Base-by-base conservation (phyloP, 371 early-diverging fungal species). In the Mortierella sp. region DNA sequence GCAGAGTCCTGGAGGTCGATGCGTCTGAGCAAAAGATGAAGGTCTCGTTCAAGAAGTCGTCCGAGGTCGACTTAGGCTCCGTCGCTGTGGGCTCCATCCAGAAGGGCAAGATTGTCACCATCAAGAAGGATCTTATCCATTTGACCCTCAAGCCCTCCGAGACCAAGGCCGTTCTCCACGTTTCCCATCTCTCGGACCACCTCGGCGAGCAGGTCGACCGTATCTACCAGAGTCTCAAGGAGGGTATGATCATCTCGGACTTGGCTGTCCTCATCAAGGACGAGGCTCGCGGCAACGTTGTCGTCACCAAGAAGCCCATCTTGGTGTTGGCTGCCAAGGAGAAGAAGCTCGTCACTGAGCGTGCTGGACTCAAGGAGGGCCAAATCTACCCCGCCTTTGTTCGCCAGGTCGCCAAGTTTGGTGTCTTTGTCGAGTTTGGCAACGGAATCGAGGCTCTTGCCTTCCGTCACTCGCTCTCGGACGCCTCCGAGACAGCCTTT, bases 171-270 rank as follows among this genome's bases (percentile, higher is more conserved):
- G 68, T 85, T 52, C 80, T 95, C 40, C 68, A 84, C 14, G 85
- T 88, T 47, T 70, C 80, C n/a, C 95, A 95, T 73, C 75, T 94
- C 11, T 89, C 91, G 45, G 95, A 95, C 80, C 91, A 93, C 73
- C 50, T 87, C 1, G 88, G 88, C 55, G 73, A 86, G 19, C 84
- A 87, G 39, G 74, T 84, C 13, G 87, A 89, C 8, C 86, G 82
- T 61, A 71, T 93, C 11, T 83, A 87, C 39, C 43, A 74, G 19
- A 78, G 76, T 34, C 64, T 93, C 39, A 73, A 76, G 64, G 89
- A 86, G 39, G 91, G 90, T 26, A 67, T 79, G 14, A 73, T 79
- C 6, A 40, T 95, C 34, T 79, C 87, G 3, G 86, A 91, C 58
- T 69, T 94, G 63, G 88, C 93, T 37, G 88, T 95, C 10, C 73